phyloP scores from a whole-genome alignment of 257 asterid species.

The Solanum dulcamara region DNA sequence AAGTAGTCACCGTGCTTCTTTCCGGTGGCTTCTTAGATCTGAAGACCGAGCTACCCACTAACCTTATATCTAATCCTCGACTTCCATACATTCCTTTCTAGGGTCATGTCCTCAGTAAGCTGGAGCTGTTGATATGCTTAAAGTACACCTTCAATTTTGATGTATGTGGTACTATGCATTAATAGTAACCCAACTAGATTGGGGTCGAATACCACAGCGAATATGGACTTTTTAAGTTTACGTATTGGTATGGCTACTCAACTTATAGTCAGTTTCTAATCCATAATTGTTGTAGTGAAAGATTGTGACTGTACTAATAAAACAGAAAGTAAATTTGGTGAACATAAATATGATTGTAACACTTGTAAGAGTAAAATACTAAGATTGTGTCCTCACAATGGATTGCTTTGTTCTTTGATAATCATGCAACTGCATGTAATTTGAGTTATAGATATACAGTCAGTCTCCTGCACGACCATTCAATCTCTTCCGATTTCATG shows the following conservation, averaged over 20 bases:
- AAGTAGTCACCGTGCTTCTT: no score
- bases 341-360: no score
- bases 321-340: no score
- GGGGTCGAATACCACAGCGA: background rate
- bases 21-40: no score
- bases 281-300: no score
- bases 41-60: no score
- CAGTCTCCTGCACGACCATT: background rate
- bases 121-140: background rate
- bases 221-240: background rate
- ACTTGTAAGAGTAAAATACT: no score
- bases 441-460: background rate
- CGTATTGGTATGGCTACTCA: background rate
- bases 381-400: no score
- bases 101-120: background rate
- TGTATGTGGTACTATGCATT: background rate
- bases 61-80: background rate
- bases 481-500: background rate
- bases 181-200: background rate
- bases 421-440: background rate
- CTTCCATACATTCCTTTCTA: background rate
- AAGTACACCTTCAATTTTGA: background rate
- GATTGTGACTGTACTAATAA: no score
- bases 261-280: no score
- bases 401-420: no score